Evolutionary conservation across 805 yeast genomes (phyloP), one percentile per base, ranked within the genome.

Genomic region (Candida sakaeoensis): DNA sequence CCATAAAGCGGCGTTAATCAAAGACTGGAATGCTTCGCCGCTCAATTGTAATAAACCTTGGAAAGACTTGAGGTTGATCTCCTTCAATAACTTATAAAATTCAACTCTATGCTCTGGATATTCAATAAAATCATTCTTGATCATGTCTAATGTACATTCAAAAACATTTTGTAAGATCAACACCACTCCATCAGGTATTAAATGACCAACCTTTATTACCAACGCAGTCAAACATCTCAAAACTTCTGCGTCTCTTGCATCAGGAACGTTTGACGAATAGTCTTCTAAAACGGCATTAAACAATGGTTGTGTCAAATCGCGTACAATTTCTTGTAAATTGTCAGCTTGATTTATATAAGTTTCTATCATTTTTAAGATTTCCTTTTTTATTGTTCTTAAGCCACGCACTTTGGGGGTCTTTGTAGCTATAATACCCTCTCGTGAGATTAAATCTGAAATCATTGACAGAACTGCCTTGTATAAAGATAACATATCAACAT

Each of bases 31-130:
- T 17, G 95, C 95, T 47, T 80, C 89, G 3, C 95, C 91, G 8
- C 97, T 95, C 48, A 93, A 75, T 60, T 88, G 85, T 44, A 88
- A 71, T 49, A 93, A 73, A 1, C 97, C 95, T 43, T 79, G 75
- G 73, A 93, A 93, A 13, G 93, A 82, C 56, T 85, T 83, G 50
- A 80, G 63, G 61, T 93, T 84, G 55, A 93, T 91, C 44, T 86
- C 95, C 52, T 90, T 82, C 57, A 93, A 73, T 40, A 93, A 72
- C 65, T 84, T 85, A 70, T 91, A 93, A 61, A 93, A 93, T 59
- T 90, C 98, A 41, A 91, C 95, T 56, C 99, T 80, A 67, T 91
- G 97, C 61, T 93, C 99, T 9, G 98, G 99, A 61, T 87, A 93
- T 63, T 93, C 97, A 2, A 95, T 81, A 58, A 93, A 88, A 62